Base-by-base conservation (phyloP, 805 yeast genomes). In the Teunomyces pallodes region DNA sequence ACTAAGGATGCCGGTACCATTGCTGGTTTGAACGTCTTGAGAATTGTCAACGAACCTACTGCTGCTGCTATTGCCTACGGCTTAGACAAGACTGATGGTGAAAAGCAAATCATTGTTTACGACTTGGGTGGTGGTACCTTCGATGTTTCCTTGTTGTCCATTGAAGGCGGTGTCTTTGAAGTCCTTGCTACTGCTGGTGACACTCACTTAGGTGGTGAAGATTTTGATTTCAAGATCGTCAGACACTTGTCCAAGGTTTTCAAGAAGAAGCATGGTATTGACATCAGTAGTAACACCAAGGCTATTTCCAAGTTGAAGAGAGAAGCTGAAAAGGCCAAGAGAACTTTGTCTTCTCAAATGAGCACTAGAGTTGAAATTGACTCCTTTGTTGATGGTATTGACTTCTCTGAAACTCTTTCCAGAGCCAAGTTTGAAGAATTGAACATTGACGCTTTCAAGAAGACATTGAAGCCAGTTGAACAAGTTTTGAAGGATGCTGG, bases 1-100 rank as follows among this genome's bases (percentile, higher is more conserved):
- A 88, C 96, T 50, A 88, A 88, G 77, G 95, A 88, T 69, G 96
- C 96, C 39, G 96, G 96, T 77, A 81, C 86, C 53, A 88, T 88
- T 78, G 95, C 96, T 43, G 96, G 96, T 61, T 78, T 88, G 67
- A 87, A 86, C 67, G 89, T 88, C 55, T 76, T 88, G 71, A 85
- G 96, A 79, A 88, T 88, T 60, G 92, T 88, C 54, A 88, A 88
- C 69, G 96, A 88, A 78, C 96, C 96, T 62, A 62, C 67, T 40
- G 67, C 67, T 43, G 67, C 67, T 47, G 67, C 67, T 50, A 62
- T 62, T 49, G 67, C 67, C 41, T 62, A 62, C 58, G 67, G 67
- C 42, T 61, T 62, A 58, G 66, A 62, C 61, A 61, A 62, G 62
- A 51, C 61, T 48, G 66, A 61, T 50, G 55, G 54, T 20, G 77